Evolutionary conservation across 1,284 basidiomycete species (phyloP), one percentile per base, ranked within the genome.

Genomic region (Schizophyllum amplum): DNA sequence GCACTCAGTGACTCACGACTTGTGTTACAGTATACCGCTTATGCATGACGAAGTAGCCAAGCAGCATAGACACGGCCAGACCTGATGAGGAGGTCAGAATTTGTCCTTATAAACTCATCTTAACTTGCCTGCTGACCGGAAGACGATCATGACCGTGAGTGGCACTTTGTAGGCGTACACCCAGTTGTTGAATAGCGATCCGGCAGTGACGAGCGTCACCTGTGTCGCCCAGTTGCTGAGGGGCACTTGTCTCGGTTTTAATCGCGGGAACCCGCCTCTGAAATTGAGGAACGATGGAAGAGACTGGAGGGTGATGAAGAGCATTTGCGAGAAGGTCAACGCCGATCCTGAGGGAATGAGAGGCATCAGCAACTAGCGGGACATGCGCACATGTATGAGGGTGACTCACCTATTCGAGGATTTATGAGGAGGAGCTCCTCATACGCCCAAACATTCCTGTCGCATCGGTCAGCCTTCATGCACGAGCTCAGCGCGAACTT

Each of bases 121-220:
- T 60, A 49, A 68, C 79, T 69, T 62, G 83, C 92, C 92, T 33
- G 90, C 92, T 52, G 90, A 92, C 47, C 93, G 81, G 68, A 95
- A 93, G 25, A 96, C 86, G 63, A 95, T 94, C 65, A 94, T 86
- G 0, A 96, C 75, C 0, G 90, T 84, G 55, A 94, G 75, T 4
- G 92, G 92, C 0, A 94, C 87, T 58, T 85, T 74, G 64, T 78
- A 92, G 0, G 86, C 86, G 67, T 90, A 94, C 1, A 88, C 91
- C 78, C 85, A 87, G 66, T 94, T 95, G 71, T 94, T 94, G 63
- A 96, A 69, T 50, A 90, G 67, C 25, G 86, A 86, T 48, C 89
- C 84, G 17, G 79, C 75, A 4, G 85, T 81, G 57, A 92, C 79
- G 21, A 94, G 77, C 17, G 84, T 65, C 0, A 94, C 92, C 71